Percentiles rank a stretch among this genome's conserved stretches.
Conservation (phyloP, 73 alveolate species). For the Stentor coeruleus region DNA sequence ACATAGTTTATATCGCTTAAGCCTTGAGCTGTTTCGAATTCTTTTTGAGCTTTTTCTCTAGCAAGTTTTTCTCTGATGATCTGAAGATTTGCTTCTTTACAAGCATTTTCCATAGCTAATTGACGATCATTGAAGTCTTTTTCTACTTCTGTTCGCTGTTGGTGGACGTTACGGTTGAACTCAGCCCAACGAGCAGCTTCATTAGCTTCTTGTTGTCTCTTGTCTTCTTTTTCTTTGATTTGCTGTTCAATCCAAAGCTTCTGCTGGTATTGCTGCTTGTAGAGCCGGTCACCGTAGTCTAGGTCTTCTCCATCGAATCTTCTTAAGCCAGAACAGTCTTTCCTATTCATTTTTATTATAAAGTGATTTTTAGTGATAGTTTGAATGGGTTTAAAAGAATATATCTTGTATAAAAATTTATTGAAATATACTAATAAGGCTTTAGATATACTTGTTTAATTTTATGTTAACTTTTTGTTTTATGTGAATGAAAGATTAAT, state of each 20-base stretch:
- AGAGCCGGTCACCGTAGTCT: constrained; percentile 44
- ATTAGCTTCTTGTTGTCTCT: constrained; percentile 26
- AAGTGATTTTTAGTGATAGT: too few relatives aligned
- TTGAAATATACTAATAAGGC: too few relatives aligned
- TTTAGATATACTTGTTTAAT: too few relatives aligned
- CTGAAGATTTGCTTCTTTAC: constrained; percentile 49
- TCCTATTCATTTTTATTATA: constrained; percentile 18
- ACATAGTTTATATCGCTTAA: constrained; percentile 41
- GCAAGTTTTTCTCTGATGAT: constrained; percentile 65
- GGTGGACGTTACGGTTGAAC: constrained; percentile 42
- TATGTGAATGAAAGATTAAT: too few relatives aligned
- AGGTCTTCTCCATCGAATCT: constrained; percentile 59
- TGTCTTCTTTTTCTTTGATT: constrained; percentile 47
- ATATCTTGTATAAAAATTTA: too few relatives aligned
- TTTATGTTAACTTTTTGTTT: too few relatives aligned
- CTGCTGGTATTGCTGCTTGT: constrained; percentile 37
- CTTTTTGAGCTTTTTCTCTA: constrained; percentile 41
- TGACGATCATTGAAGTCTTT: constrained; percentile 44
- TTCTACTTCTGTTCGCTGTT: constrained; percentile 39
- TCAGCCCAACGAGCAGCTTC: constrained; percentile 48
- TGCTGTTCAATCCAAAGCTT: constrained; percentile 64
- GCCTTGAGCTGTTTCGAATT: constrained; percentile 42
- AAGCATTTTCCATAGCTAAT: constrained; percentile 55
- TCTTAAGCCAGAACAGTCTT: constrained; percentile 38
- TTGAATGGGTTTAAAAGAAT: too few relatives aligned